A percentile compares a stretch with the other conserved stretches of the same genome.
Conservation (phyloP, 2,329 filamentous ascomycete species). For the Triangularia verruculosa region DNA sequence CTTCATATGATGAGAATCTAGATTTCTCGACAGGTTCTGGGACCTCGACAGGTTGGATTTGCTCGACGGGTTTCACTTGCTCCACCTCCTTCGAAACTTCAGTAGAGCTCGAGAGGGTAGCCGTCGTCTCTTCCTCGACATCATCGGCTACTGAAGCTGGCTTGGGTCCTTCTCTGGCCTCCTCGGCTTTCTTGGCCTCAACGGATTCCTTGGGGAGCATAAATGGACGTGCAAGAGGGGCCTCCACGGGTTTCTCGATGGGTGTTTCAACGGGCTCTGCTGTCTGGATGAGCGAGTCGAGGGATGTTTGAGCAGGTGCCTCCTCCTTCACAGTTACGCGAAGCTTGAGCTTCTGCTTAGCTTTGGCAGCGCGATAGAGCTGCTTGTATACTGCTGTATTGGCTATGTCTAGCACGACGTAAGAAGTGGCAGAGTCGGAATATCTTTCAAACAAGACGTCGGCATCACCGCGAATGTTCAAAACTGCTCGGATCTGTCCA, state of each 20-base stretch:
- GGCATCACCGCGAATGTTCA: constrained; percentile 61
- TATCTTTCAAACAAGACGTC: constrained; percentile 80
- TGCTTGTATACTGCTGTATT: constrained; percentile 92
- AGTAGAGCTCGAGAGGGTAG: not conserved
- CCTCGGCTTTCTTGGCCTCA: constrained; percentile 17
- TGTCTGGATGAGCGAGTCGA: constrained; percentile 15
- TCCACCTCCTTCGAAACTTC: not conserved
- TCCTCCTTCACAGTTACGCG: constrained; percentile 56
- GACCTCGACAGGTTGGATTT: not conserved
- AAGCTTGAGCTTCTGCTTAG: constrained; percentile 94
- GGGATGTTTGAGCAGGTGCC: constrained; percentile 32
- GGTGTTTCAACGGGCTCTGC: constrained; percentile 17
- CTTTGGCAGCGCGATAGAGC: constrained; percentile 92
- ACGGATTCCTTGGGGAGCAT: constrained; percentile 19
- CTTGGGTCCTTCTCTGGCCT: not conserved
- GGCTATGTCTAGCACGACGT: constrained; percentile 72
- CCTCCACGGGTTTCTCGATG: not conserved
- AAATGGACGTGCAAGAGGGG: constrained; percentile 1
- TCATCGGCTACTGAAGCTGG: constrained; percentile 13
- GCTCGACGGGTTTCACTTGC: not conserved
- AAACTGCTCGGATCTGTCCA: constrained; percentile 64
- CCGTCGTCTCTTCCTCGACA: not conserved
- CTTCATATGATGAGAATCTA: not conserved
- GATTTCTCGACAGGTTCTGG: not conserved
- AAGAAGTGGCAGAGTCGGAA: constrained; percentile 85